A percentile compares a stretch with the other conserved stretches of the same genome.
Conservation (phyloP, 768 basidiomycete genomes). For the Pleurotus djamor region DNA sequence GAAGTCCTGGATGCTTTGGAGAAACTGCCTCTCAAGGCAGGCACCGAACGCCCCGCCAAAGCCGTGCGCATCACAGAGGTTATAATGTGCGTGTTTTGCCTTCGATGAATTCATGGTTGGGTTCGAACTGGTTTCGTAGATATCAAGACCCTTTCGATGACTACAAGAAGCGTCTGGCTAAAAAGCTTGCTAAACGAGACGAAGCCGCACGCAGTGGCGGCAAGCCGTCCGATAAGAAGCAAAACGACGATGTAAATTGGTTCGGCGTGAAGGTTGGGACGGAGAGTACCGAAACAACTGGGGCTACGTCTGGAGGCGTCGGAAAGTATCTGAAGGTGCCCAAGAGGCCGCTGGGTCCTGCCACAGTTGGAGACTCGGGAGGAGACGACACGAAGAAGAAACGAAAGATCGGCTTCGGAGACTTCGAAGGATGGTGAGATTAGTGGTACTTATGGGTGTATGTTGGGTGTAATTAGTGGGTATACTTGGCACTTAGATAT, state of each 20-base stretch:
- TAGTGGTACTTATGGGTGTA: constrained; percentile 3
- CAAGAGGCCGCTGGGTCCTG: constrained; percentile 39
- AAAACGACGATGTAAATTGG: constrained; percentile 73
- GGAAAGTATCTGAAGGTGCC: constrained; percentile 71
- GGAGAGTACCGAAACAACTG: constrained; percentile 24
- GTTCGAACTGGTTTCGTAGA: constrained; percentile 30
- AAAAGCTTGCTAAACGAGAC: constrained; percentile 65
- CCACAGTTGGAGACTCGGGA: constrained; percentile 10
- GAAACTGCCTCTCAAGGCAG: constrained; percentile 74
- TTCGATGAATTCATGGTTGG: not conserved
- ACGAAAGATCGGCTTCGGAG: constrained; percentile 85
- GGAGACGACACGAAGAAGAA: constrained; percentile 70
- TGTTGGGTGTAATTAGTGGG: not conserved
- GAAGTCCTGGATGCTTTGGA: constrained; percentile 87
- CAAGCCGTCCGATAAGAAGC: constrained; percentile 44
- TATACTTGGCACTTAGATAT: no score
- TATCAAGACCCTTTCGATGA: constrained; percentile 96
- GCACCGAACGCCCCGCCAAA: constrained; percentile 85
- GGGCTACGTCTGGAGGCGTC: constrained; percentile 40
- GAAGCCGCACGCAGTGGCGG: constrained; percentile 34
- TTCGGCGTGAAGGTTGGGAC: constrained; percentile 84
- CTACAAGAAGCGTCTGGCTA: constrained; percentile 81
- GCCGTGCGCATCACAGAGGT: constrained; percentile 84
- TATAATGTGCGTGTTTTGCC: constrained; percentile 61
- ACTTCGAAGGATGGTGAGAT: constrained; percentile 80